phyloP scores from a whole-genome alignment of 2,329 filamentous ascomycete genomes.

The Arachnopeziza araneosa region DNA sequence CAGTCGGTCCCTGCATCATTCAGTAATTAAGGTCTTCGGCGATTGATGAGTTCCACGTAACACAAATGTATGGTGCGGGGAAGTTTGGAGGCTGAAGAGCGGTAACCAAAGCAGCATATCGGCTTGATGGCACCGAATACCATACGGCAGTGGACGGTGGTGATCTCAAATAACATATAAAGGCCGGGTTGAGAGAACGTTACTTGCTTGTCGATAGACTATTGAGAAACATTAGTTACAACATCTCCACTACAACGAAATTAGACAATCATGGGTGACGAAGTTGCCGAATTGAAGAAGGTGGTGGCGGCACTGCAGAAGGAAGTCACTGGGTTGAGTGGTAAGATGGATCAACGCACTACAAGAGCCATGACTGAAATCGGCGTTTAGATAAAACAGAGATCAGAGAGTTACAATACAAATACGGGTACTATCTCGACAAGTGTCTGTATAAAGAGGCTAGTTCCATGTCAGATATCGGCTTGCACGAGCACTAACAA shows the following conservation, averaged over 20 bases:
- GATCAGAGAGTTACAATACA: constrained; percentile 50
- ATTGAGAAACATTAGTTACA: too few relatives aligned
- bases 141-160: neutral
- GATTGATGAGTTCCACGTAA: neutral
- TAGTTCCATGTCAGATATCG: constrained; percentile 1
- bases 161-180: neutral
- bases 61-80: neutral
- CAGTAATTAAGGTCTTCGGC: neutral
- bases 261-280: neutral
- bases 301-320: neutral
- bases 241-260: too few relatives aligned
- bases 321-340: constrained; percentile 19
- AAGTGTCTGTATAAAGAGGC: constrained; percentile 54
- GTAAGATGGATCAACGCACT: constrained; percentile 1
- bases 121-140: neutral
- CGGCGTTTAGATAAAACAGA: constrained; percentile 42
- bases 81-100: neutral
- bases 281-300: neutral
- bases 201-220: neutral
- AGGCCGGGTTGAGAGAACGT: neutral
- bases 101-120: neutral
- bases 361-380: neutral
- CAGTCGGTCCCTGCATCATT: neutral
- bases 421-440: constrained; percentile 54
- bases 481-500: neutral